Evolutionary conservation across 2,329 filamentous ascomycete species (phyloP).

Genomic region (Aspergillus sp.): DNA sequence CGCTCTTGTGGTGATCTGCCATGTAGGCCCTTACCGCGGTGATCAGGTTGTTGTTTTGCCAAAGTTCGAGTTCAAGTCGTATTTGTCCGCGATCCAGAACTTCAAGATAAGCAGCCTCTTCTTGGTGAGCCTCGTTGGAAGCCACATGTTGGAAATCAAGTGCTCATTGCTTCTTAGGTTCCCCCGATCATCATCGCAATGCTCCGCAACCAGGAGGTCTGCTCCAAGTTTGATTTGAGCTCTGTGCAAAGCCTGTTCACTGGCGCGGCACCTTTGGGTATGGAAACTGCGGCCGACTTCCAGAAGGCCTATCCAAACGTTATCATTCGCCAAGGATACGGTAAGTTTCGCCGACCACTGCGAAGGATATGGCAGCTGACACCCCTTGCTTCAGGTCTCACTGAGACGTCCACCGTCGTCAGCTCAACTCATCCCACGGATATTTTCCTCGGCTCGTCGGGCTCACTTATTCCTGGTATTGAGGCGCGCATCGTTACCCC

Average conservation of each 20-base stretch:
- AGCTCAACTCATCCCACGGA: slow-evolving; percentile 50
- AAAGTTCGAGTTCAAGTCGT: slow-evolving; percentile 63
- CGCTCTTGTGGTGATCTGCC: slow-evolving; percentile 60
- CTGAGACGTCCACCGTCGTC: slow-evolving; percentile 66
- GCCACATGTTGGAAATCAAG: background rate
- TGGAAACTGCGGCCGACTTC: slow-evolving; percentile 60
- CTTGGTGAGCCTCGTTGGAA: slow-evolving; percentile 42
- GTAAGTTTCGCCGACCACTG: slow-evolving; percentile 27
- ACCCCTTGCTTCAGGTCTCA: slow-evolving; percentile 49
- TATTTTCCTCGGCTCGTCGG: slow-evolving; percentile 61
- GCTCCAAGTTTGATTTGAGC: slow-evolving; percentile 61
- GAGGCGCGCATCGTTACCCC: slow-evolving; percentile 57
- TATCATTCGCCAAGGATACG: slow-evolving; percentile 63
- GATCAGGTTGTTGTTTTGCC: slow-evolving; percentile 62
- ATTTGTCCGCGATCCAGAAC: slow-evolving; percentile 55
- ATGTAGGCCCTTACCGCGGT: slow-evolving; percentile 57
- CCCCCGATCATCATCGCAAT: slow-evolving; percentile 75
- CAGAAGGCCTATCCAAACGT: slow-evolving; percentile 54
- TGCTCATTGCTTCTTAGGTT: slow-evolving; percentile 38
- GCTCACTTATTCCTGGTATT: slow-evolving; percentile 56
- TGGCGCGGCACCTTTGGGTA: slow-evolving; percentile 68
- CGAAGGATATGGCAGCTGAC: background rate
- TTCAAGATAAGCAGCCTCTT: slow-evolving; percentile 60
- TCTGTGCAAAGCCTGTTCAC: slow-evolving; percentile 54
- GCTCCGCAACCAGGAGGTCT: slow-evolving; percentile 53